Evolutionary conservation across 257 asterid genomes (phyloP).

Genomic region (Anisodus acutangulus): DNA sequence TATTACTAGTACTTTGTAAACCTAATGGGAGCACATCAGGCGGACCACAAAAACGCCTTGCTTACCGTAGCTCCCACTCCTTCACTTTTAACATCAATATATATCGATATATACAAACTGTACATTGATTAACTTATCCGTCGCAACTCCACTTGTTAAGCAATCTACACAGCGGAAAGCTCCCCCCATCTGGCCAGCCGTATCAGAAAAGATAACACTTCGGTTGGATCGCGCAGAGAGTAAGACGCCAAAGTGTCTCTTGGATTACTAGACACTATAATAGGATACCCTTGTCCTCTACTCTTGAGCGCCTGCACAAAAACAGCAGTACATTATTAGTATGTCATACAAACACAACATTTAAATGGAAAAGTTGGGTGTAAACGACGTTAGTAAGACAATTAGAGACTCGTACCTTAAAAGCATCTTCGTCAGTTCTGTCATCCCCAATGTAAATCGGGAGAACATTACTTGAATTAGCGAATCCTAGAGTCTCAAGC

Average conservation of each 20-base stretch:
- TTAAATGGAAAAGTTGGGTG: neutral
- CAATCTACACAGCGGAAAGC: neutral
- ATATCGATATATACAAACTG: neutral
- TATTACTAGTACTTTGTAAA: neutral
- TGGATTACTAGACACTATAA: conserved; percentile 65
- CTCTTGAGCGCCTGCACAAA: conserved; percentile 53
- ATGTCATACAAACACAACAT: neutral
- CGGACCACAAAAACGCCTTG: conserved; percentile 24
- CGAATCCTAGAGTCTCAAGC: conserved; percentile 61
- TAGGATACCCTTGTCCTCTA: conserved; percentile 59
- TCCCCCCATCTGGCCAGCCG: conserved; percentile 58
- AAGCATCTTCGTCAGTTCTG: conserved; percentile 86
- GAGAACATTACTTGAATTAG: conserved; percentile 50
- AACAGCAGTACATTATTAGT: neutral
- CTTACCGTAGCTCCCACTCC: neutral
- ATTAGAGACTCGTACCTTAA: conserved; percentile 51
- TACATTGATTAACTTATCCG: conserved; percentile 19
- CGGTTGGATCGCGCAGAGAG: conserved; percentile 65
- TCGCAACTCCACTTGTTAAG: conserved; percentile 12
- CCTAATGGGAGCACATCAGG: conserved; percentile 17
- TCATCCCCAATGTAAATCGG: conserved; percentile 83
- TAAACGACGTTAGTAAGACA: neutral
- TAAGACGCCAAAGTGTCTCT: conserved; percentile 65
- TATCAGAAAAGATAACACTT: conserved; percentile 58
- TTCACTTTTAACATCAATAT: too few relatives aligned